Evolutionary conservation across 257 asterid species (phyloP).

Genomic region (Ocimum tenuiflorum): DNA sequence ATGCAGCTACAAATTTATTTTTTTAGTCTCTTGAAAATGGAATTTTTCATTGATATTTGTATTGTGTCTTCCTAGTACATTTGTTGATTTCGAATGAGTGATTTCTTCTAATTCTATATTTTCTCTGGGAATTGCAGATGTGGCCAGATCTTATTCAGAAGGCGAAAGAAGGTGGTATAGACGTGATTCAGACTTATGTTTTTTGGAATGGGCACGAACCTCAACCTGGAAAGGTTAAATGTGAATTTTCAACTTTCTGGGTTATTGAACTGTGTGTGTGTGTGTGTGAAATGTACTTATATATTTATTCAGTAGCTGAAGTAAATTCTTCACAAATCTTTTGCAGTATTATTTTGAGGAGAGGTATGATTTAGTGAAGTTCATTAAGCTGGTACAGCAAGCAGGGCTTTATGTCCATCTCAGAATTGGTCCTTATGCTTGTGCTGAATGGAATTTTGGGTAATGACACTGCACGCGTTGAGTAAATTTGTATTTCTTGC

Average conservation of each 20-base stretch:
- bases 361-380: constrained; percentile 89
- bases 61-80: too few relatives aligned
- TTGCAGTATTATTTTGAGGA: constrained; percentile 83
- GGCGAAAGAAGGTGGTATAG: constrained; percentile 95
- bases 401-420: constrained; percentile 85
- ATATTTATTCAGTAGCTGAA: constrained; percentile 3
- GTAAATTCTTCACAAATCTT: background rate
- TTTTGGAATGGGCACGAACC: constrained; percentile 99
- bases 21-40: constrained; percentile 1
- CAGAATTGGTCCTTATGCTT: constrained; percentile 94
- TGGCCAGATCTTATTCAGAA: constrained; percentile 97
- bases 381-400: constrained; percentile 70
- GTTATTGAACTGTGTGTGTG: too few relatives aligned
- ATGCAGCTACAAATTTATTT: background rate
- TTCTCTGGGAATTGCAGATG: constrained; percentile 51
- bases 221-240: constrained; percentile 75
- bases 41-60: too few relatives aligned
- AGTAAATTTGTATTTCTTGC: constrained; percentile 3
- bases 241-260: background rate
- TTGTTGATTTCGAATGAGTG: too few relatives aligned
- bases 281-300: background rate
- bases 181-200: constrained; percentile 92
- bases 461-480: constrained; percentile 27
- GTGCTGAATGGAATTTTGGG: constrained; percentile 99
- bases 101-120: background rate